Conservation (phyloP, 2,329 filamentous ascomycete species). For the Shiraia bambusicola region DNA sequence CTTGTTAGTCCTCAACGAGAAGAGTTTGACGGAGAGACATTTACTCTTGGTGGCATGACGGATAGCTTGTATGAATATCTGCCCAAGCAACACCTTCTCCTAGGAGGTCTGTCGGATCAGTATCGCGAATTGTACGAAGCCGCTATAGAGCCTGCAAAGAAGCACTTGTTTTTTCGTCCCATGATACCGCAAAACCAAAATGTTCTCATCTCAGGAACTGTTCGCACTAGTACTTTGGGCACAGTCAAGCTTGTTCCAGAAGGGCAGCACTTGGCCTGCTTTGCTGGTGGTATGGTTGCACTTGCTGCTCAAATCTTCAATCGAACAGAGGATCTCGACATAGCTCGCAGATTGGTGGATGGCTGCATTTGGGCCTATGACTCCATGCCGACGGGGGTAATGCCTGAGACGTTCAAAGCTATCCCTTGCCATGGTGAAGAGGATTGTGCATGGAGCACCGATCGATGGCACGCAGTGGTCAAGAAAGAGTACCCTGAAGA, state of each 20-base stretch:
- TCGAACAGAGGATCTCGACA: conserved; percentile 50
- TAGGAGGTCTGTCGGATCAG: conserved; percentile 72
- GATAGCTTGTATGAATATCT: conserved; percentile 62
- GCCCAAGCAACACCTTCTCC: conserved; percentile 68
- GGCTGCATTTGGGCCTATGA: conserved; percentile 60
- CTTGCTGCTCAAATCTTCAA: conserved; percentile 56
- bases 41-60: conserved; percentile 57
- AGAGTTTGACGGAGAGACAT: conserved; percentile 37
- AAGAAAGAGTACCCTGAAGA: conserved; percentile 15
- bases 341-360: conserved; percentile 54
- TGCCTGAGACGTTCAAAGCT: conserved; percentile 54
- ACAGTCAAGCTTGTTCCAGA: conserved; percentile 47
- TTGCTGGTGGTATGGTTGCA: conserved; percentile 58
- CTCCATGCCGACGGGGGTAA: conserved; percentile 52
- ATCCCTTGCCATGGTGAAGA: conserved; percentile 46
- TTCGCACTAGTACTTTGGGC: conserved; percentile 46
- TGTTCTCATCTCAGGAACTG: conserved; percentile 71
- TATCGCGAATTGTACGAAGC: conserved; percentile 73
- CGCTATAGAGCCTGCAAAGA: conserved; percentile 66
- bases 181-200: conserved; percentile 68
- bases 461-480: conserved; percentile 47
- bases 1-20: conserved; percentile 35
- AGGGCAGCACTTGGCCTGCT: conserved; percentile 56
- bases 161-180: conserved; percentile 75
- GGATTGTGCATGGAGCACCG: conserved; percentile 49